Base-by-base conservation (phyloP, 2,329 filamentous ascomycete species). In the Pseudopyrenochaeta lycopersici region DNA sequence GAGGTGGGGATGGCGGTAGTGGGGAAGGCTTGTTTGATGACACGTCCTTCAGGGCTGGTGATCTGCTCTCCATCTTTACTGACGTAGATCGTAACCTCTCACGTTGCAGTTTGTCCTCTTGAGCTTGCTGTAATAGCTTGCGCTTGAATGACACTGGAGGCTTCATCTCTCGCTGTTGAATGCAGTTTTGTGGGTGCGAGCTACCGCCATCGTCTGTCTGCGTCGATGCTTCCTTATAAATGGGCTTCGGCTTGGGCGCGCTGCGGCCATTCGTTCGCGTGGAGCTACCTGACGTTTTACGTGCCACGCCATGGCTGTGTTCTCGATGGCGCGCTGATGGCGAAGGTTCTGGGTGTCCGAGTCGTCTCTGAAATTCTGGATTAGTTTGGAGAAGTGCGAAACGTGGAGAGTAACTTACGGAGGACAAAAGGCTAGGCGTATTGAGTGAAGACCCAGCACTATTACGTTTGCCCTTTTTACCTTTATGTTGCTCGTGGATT, bases 381-480 rank as follows among this genome's bases (percentile, higher is more conserved):
- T 75, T 55, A 74, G 71, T 58, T 31, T 40, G 15, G 23, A 50
- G 58, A 47, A 54, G 53, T 39, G 52, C 49, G 41, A 51, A 35
- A 55, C 53, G 56, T 18, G 54, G 48, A 21, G 21, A 42, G 45
- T 30, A 47, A 49, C 74, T 74, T 73, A 78, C 76, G 29, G 78
- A 80, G 21, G 77, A 72, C 21, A 74, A 71, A 54, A 77, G 69
- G 57, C 77, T 78, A 15, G 82, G 80, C 33, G 80, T 84, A 45
- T 83, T 82, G 46, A 84, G 76, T 12, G 73, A 78, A 17, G 83
- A 84, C 44, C 82, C 82, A 38, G 80, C 83, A 65, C 83, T 86
- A 51, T 80, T 80, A 47, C 83, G 78, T 66, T 87, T 84, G 68
- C 82, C 85, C 71, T 82, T 83, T 60, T 78, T 81, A 49, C 81